phyloP scores from a whole-genome alignment of 2,329 filamentous ascomycete species.

The Akanthomyces uredinophilus region DNA sequence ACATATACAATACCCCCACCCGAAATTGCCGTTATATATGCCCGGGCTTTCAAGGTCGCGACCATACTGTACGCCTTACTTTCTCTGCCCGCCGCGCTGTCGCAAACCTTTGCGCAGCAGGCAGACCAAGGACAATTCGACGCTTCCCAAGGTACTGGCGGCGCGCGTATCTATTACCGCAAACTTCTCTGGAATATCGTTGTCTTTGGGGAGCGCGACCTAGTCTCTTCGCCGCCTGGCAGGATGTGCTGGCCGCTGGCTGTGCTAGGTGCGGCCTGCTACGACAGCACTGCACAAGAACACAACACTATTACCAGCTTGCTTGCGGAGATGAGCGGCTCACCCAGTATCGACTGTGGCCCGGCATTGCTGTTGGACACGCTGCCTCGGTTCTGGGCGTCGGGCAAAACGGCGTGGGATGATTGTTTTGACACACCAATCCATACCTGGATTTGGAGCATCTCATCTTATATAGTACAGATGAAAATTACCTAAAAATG shows the following conservation, averaged over 20 bases:
- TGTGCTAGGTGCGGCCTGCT: not conserved
- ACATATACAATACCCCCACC: too few relatives aligned
- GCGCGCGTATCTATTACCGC: not conserved
- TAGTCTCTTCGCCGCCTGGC: not conserved
- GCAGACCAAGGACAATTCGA: not conserved
- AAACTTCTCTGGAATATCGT: not conserved
- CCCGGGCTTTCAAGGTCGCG: not conserved
- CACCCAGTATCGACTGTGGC: not conserved
- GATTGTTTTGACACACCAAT: not conserved
- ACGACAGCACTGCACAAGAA: not conserved
- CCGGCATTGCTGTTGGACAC: not conserved
- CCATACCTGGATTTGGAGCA: not conserved
- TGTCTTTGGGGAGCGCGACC: not conserved
- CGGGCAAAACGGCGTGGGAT: not conserved
- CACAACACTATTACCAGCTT: not conserved
- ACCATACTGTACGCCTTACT: not conserved
- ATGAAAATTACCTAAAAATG: too few relatives aligned
- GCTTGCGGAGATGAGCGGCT: not conserved
- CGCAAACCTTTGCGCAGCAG: not conserved
- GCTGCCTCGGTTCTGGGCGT: not conserved
- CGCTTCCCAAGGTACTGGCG: too few relatives aligned
- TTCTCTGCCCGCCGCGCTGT: not conserved
- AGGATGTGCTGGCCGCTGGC: not conserved
- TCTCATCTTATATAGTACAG: too few relatives aligned
- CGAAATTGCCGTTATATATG: not conserved